These are phyloP conservation scores for Nematodospora valgi DNA, from an alignment of 805 yeast species.

Conservation along the genomic window DNA sequence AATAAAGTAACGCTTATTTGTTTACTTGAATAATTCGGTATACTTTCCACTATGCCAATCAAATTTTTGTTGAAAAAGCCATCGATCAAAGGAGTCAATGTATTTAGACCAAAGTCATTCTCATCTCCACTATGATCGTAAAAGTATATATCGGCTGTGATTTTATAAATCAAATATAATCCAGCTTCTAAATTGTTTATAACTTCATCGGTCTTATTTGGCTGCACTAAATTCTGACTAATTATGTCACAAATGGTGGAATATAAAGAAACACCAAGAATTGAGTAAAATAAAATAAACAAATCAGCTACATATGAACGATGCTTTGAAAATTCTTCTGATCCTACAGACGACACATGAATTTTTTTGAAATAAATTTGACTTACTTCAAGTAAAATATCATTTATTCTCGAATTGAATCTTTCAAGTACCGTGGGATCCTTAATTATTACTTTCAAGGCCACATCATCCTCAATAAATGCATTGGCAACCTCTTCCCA, in stretches of 20 bases:
- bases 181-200: slow-evolving; percentile 10
- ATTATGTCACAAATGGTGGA: slow-evolving; percentile 9
- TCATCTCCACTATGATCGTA: slow-evolving; percentile 27
- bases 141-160: slow-evolving; percentile 51
- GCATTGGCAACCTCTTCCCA: slow-evolving; percentile 68
- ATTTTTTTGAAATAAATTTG: slow-evolving; percentile 67
- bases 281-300: slow-evolving; percentile 65
- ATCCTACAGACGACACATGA: slow-evolving; percentile 37
- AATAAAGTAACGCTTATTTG: slow-evolving; percentile 11
- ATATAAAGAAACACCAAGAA: slow-evolving; percentile 54
- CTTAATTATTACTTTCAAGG: slow-evolving; percentile 11
- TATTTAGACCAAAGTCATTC: slow-evolving; percentile 5
- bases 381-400: slow-evolving; percentile 51
- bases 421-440: slow-evolving; percentile 13
- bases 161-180: slow-evolving; percentile 52
- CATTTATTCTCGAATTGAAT: slow-evolving; percentile 16
- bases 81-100: slow-evolving; percentile 25
- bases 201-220: neutral
- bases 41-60: slow-evolving; percentile 16
- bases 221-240: neutral
- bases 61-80: slow-evolving; percentile 21
- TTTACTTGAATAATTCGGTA: slow-evolving; percentile 4
- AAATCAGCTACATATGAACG: slow-evolving; percentile 76
- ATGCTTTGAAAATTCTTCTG: slow-evolving; percentile 62
- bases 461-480: slow-evolving; percentile 47